Percentiles rank a stretch among this genome's conserved stretches.
phyloP scores from a whole-genome alignment of 768 basidiomycete genomes.

The Butyriboletus loyo region DNA sequence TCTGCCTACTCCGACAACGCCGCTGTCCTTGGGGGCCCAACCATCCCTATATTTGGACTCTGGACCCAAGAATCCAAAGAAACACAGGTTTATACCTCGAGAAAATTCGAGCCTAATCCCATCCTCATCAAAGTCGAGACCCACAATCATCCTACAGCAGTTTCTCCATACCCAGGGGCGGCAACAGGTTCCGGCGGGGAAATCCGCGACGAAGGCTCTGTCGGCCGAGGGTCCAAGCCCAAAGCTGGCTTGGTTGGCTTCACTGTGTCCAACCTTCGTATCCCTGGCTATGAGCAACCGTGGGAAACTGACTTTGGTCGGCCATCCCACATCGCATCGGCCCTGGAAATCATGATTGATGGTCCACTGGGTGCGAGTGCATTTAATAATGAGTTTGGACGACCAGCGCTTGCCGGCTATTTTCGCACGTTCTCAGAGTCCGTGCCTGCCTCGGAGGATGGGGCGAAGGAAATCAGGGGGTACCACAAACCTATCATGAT shows the following conservation, averaged over 20 bases:
- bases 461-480: constrained; percentile 68
- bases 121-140: constrained; percentile 98
- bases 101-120: constrained; percentile 66
- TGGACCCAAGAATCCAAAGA: constrained; percentile 26
- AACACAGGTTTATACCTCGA: constrained; percentile 50
- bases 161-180: constrained; percentile 97
- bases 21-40: constrained; percentile 77
- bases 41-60: constrained; percentile 72
- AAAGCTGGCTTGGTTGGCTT: constrained; percentile 94
- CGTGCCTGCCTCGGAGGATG: constrained; percentile 52
- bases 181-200: constrained; percentile 98
- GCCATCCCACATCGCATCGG: constrained; percentile 87
- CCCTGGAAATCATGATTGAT: constrained; percentile 96
- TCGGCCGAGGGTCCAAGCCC: constrained; percentile 91
- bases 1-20: constrained; percentile 99
- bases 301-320: constrained; percentile 96
- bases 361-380: constrained; percentile 92
- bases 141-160: constrained; percentile 98
- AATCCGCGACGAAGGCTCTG: constrained; percentile 96
- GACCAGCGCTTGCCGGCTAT: constrained; percentile 89
- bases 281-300: constrained; percentile 87
- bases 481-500: constrained; percentile 99
- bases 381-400: constrained; percentile 98
- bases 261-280: constrained; percentile 89
- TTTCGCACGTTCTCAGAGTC: constrained; percentile 92